Percentiles rank a stretch among this genome's conserved stretches.
Conservation (phyloP, 2,329 filamentous ascomycete species). For the Talaromyces piceae region DNA sequence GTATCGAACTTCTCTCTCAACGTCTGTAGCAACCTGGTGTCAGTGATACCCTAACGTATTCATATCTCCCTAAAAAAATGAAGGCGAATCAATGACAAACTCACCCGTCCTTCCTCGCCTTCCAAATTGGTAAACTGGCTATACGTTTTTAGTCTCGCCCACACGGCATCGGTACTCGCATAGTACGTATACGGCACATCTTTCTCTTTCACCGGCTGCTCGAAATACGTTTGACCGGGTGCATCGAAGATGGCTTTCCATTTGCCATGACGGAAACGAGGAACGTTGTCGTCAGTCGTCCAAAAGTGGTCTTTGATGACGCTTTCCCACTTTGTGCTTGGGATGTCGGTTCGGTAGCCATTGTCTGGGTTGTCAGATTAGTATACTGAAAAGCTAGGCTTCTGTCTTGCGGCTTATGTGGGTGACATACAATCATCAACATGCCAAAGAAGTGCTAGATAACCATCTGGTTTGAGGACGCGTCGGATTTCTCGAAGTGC, state of each 20-base stretch:
- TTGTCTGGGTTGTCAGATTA: conserved; percentile 47
- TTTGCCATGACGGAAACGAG: conserved; percentile 57
- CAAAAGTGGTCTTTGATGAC: conserved; percentile 54
- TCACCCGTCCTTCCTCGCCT: conserved; percentile 42
- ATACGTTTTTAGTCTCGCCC: conserved; percentile 58
- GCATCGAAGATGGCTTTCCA: conserved; percentile 61
- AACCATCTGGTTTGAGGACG: conserved; percentile 53
- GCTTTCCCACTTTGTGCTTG: conserved; percentile 55
- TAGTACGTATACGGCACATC: conserved; percentile 51
- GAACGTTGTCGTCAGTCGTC: conserved; percentile 49
- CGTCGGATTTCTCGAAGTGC: conserved; percentile 60
- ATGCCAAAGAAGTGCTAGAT: conserved; percentile 66
- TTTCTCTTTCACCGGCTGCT: conserved; percentile 54
- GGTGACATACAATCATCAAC: conserved; percentile 57
- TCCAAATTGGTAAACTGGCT: conserved; percentile 59
- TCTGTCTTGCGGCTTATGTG: conserved; percentile 1
- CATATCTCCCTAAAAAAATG: not conserved
- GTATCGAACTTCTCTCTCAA: conserved; percentile 48
- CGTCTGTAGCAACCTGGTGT: conserved; percentile 17
- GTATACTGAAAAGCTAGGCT: not conserved
- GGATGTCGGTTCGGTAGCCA: conserved; percentile 49
- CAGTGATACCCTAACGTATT: not conserved
- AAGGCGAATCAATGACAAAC: conserved; percentile 10
- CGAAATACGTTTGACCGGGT: conserved; percentile 52
- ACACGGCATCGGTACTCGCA: conserved; percentile 53